phyloP scores from a whole-genome alignment of 2,329 filamentous ascomycete genomes.

The Cladosporium colombiae region DNA sequence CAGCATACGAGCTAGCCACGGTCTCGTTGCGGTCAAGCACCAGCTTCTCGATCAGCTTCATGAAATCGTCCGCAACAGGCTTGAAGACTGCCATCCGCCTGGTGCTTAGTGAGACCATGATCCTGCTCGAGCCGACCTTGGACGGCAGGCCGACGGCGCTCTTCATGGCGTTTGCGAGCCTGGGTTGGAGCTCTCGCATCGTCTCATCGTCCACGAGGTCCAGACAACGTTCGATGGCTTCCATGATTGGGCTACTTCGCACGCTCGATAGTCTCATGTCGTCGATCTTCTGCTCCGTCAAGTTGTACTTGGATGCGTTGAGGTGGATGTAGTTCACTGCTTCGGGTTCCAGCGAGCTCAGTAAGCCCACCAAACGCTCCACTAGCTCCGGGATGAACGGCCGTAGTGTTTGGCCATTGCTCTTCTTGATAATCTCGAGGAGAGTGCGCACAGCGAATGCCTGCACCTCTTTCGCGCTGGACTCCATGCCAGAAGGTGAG shows the following conservation, averaged over 20 bases:
- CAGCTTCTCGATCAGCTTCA: constrained; percentile 76
- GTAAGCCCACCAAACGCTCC: constrained; percentile 74
- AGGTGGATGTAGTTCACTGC: constrained; percentile 91
- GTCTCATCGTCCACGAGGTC: constrained; percentile 76
- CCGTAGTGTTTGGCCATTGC: constrained; percentile 70
- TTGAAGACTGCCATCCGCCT: constrained; percentile 74
- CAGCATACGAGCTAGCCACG: constrained; percentile 85
- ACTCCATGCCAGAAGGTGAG: constrained; percentile 86
- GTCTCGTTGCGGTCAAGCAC: constrained; percentile 91
- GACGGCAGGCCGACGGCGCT: constrained; percentile 86
- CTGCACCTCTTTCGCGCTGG: constrained; percentile 82
- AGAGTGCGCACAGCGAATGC: constrained; percentile 77
- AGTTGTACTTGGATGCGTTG: constrained; percentile 78
- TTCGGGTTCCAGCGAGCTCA: constrained; percentile 87
- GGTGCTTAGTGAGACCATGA: constrained; percentile 82
- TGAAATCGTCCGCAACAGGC: constrained; percentile 72
- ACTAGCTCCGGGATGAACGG: constrained; percentile 82
- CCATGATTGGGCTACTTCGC: constrained; percentile 83
- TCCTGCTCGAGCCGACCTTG: constrained; percentile 85
- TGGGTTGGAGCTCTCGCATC: constrained; percentile 73
- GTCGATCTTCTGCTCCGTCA: constrained; percentile 87
- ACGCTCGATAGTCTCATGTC: constrained; percentile 80
- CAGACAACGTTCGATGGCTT: constrained; percentile 85
- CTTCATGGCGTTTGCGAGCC: constrained; percentile 77
- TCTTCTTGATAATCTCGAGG: constrained; percentile 86